Evolutionary conservation across 306 rosid genomes (phyloP), one percentile per base, ranked within the genome.

Genomic region (Begonia loranthoides): DNA sequence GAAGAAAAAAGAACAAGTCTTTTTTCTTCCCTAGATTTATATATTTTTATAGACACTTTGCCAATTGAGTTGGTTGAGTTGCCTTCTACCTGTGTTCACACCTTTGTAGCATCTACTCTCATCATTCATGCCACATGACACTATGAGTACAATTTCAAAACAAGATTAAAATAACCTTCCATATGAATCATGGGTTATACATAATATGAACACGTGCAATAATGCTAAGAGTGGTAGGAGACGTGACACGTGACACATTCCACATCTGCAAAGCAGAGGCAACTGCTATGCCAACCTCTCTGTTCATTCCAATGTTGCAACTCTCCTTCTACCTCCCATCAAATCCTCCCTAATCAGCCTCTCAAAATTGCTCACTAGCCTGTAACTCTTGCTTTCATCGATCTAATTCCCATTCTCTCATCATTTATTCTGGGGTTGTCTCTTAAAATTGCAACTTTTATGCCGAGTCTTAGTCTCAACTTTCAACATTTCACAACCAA

Each of bases 31-130:
- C 74, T 61, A 8, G 55, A 60, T 68, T 59, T 28, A 28, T 28
- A 28, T 28, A 44, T 76, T 80, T 64, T 61, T 66, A 65, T 67
- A 69, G 81, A 28, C 61, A 63, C 17, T 51, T 66, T 53, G 56
- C 57, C 59, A 65, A 65, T 73, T 70, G 84, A 76, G 76, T 65
- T 73, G 73, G 70, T 66, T 64, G 67, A 65, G 65, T 68, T 60
- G 36, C 55, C 36, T 59, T 67, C 53, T 66, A 57, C 60, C 72
- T 65, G 65, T 43, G 13, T 43, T 43, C 15, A 10, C 15, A n/a
- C 4, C 47, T 55, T 59, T 45, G 52, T 65, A 44, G 53, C 53
- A 60, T 56, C 19, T 51, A 48, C 56, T 51, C 58, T 41, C 45
- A 41, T 41, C 3, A 19, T 19, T 19, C 22, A 19, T 19, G 22